These are phyloP conservation scores for Crepidotus variabilis DNA, from an alignment of 768 basidiomycete genomes.

Conservation along the genomic window DNA sequence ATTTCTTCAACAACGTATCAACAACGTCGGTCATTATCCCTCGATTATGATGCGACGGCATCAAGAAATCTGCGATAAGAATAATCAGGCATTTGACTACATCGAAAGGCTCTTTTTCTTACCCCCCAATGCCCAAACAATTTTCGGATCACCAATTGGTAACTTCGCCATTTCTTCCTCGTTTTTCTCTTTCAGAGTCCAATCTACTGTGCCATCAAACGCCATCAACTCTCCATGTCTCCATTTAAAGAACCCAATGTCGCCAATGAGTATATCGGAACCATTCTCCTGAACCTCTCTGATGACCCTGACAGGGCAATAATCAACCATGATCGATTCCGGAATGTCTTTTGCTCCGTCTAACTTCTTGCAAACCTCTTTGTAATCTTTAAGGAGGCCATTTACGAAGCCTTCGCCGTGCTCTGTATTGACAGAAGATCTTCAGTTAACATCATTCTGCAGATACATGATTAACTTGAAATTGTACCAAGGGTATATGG, in stretches of 20 bases:
- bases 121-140: slow-evolving; percentile 65
- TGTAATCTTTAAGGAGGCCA: not conserved
- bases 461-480: not conserved
- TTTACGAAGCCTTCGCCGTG: slow-evolving; percentile 28
- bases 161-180: slow-evolving; percentile 38
- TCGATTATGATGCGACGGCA: slow-evolving; percentile 55
- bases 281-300: slow-evolving; percentile 57
- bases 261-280: slow-evolving; percentile 50
- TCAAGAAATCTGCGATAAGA: slow-evolving; percentile 49
- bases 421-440: slow-evolving; percentile 20
- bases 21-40: slow-evolving; percentile 76
- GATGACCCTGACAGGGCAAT: slow-evolving; percentile 46
- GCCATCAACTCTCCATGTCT: slow-evolving; percentile 17
- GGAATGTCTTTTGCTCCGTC: slow-evolving; percentile 20
- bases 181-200: slow-evolving; percentile 30
- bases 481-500: slow-evolving; percentile 43
- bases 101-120: slow-evolving; percentile 13
- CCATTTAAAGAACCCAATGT: slow-evolving; percentile 34
- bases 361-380: slow-evolving; percentile 24
- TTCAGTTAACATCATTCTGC: not conserved
- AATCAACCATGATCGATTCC: slow-evolving; percentile 30
- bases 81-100: not conserved
- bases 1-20: slow-evolving; percentile 45
- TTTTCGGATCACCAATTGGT: slow-evolving; percentile 46
- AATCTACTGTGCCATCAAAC: slow-evolving; percentile 23